Base-by-base conservation (phyloP, 257 asterid genomes). In the Forsythia viridissima region DNA sequence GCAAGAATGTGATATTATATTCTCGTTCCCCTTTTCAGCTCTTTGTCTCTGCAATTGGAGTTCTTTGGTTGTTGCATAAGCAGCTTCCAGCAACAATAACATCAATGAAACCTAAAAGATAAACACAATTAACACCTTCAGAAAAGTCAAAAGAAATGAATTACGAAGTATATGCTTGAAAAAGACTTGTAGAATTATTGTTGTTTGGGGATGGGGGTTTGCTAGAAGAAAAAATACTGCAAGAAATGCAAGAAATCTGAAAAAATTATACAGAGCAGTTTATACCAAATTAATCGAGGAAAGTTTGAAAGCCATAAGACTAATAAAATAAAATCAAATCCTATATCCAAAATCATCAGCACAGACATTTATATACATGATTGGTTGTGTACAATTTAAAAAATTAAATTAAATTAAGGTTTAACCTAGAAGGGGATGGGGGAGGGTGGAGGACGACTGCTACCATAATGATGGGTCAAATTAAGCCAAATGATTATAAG, bases 1-100 rank as follows among this genome's bases (percentile, higher is more conserved):
- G 81, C 98, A 94, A 78, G 98, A 91, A 86, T 94, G 98, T 12
- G 96, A 84, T 78, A 81, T 65, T 65, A 84, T 30, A 30, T 30
- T 79, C 34, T 87, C 85, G 37, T 83, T 85, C 72, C 82, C 86
- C 76, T 85, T 81, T 78, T 89, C 87, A 57, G 77, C 37, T 70
- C 80, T 89, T 51, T 84, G 85, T 79, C 89, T 84, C 72, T 79
- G 85, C 84, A 86, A 77, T 46, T 72, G 72, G 80, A 83, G 84
- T 46, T 85, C 91, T 44, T 78, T 81, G 43, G 85, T 34, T 51
- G 93, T 79, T 46, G 86, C 92, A 71, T 79, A 81, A 70, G 89
- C 86, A 82, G 86, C 89, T 81, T 89, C 89, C 52, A 90, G 46
- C 34, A 89, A 86, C 79, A 92, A 84, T 57, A 90, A 87, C 77